Percentiles rank a stretch among this genome's conserved stretches.
Evolutionary conservation across 2,329 filamentous ascomycete species (phyloP).

Genomic region (Alternaria sp.): DNA sequence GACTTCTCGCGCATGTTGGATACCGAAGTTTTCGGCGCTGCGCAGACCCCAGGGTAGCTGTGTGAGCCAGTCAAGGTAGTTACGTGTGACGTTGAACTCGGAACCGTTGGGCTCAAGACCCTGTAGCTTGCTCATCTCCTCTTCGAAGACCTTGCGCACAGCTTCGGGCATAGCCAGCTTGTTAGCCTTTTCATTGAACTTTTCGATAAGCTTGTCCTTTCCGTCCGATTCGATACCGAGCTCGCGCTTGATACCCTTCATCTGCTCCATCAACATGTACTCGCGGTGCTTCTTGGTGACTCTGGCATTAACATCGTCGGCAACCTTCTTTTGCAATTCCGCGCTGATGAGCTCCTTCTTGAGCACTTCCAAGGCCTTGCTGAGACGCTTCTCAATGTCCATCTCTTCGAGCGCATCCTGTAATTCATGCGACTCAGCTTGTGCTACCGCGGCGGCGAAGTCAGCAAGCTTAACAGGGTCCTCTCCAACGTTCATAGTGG

Average conservation of each 20-base stretch:
- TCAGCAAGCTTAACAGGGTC: conserved; percentile 95
- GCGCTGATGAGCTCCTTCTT: conserved; percentile 99
- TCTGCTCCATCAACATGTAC: conserved; percentile 99
- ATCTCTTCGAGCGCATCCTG: conserved; percentile 89
- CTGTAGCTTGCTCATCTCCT: conserved; percentile 95
- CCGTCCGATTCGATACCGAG: conserved; percentile 96
- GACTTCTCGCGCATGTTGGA: conserved; percentile 86
- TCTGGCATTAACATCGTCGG: conserved; percentile 95
- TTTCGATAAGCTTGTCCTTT: conserved; percentile 97
- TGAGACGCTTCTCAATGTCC: conserved; percentile 89
- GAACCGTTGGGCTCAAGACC: conserved; percentile 95
- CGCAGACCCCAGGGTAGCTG: conserved; percentile 97
- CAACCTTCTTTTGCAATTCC: conserved; percentile 94
- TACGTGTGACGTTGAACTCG: conserved; percentile 97
- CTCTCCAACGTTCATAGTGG: conserved; percentile 90
- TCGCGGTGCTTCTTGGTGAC: conserved; percentile 97
- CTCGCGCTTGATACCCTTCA: conserved; percentile 97
- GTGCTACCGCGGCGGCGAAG: conserved; percentile 94
- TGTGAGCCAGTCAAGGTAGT: conserved; percentile 98
- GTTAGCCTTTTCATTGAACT: conserved; percentile 92
- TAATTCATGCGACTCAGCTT: conserved; percentile 82
- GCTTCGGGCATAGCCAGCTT: conserved; percentile 97
- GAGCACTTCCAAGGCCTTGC: conserved; percentile 87
- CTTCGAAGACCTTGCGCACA: conserved; percentile 96
- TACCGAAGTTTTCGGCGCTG: conserved; percentile 95